Evolutionary conservation across 768 basidiomycete species (phyloP), one percentile per base, ranked within the genome.

Genomic region (Favolaschia claudopus): DNA sequence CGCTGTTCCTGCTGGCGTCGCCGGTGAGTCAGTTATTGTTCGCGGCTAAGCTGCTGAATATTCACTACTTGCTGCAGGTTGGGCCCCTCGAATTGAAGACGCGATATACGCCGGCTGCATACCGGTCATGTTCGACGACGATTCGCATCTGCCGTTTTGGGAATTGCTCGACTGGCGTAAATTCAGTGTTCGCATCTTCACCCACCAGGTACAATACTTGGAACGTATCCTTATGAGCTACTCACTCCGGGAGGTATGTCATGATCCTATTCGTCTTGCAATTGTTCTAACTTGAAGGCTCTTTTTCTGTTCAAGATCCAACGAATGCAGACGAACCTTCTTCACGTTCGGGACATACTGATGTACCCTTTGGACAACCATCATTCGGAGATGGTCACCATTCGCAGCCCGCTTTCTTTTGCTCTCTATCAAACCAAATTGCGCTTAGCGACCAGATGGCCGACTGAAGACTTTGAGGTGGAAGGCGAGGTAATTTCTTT

Each of bases 91-190:
- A 29, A 39, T 51, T 17, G 50, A 51, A 31, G 50, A 51, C 19
- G 37, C 50, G 17, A 51, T 51, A 24, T 51, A 29, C n/a, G 37
- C 50, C 4, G 50, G 50, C 29, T 51, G 50, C 25, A 51, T 51
- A 10, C 50, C 50, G 7, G 38, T 51, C 27, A 29, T 51, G 15
- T 39, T 51, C 20, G 50, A 40, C 27, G 37, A 39, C 29, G 7
- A 37, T 19, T 39, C 50, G 10, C 50, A 40, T 19, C 38, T 39
- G 1, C 50, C 50, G 13, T 51, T 51, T 20, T 51, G 50, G 50
- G 50, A 51, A 10, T 29, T 51, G 25, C 7, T 51, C 17, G 50
- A 51, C 37, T 51, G 50, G 50, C 14, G 15, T 6, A 39, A 40
- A 19, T 39, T 51, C 28, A 39, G 37, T 51, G 50, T 51, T n/a